These are phyloP conservation scores for Xylaria polymorpha DNA, from an alignment of 2,329 filamentous ascomycete genomes.

Conservation along the genomic window DNA sequence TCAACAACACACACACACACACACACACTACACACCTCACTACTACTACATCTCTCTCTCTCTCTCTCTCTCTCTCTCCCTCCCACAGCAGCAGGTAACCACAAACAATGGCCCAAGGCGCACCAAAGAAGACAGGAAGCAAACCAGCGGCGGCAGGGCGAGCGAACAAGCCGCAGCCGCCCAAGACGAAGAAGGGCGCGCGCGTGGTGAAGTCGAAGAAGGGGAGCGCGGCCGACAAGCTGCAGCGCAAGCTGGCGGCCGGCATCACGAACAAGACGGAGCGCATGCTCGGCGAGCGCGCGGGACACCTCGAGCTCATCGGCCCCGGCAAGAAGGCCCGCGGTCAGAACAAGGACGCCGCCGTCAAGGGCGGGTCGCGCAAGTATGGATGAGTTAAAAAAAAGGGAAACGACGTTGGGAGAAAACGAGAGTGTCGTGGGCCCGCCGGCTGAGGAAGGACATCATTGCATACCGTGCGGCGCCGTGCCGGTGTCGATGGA, in stretches of 20 bases:
- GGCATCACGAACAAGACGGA: constrained; percentile 67
- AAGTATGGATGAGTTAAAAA: constrained; percentile 63
- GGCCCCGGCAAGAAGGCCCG: constrained; percentile 57
- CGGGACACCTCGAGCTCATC: constrained; percentile 69
- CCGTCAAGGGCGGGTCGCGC: constrained; percentile 61
- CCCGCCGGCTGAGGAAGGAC: too few species aligned
- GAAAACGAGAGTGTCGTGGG: too few species aligned
- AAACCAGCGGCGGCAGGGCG: constrained; percentile 56
- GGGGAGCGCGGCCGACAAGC: constrained; percentile 59
- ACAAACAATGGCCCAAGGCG: constrained; percentile 64
- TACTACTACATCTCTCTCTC: too few species aligned
- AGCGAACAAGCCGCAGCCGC: constrained; percentile 61
- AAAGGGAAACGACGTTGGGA: too few species aligned
- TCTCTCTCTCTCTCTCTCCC: too few species aligned
- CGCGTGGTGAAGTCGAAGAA: constrained; percentile 61
- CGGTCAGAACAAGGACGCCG: constrained; percentile 50
- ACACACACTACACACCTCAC: too few species aligned
- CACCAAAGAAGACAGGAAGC: constrained; percentile 59
- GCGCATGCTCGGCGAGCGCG: constrained; percentile 67
- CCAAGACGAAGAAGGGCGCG: constrained; percentile 48
- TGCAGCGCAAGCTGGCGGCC: constrained; percentile 65
- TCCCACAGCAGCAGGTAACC: too few species aligned
- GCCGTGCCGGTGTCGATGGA: too few species aligned
- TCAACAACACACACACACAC: too few species aligned
- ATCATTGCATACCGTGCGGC: too few species aligned